These are phyloP conservation scores for Bertia moriformis DNA, from an alignment of 2,329 filamentous ascomycete species.

Conservation along the genomic window DNA sequence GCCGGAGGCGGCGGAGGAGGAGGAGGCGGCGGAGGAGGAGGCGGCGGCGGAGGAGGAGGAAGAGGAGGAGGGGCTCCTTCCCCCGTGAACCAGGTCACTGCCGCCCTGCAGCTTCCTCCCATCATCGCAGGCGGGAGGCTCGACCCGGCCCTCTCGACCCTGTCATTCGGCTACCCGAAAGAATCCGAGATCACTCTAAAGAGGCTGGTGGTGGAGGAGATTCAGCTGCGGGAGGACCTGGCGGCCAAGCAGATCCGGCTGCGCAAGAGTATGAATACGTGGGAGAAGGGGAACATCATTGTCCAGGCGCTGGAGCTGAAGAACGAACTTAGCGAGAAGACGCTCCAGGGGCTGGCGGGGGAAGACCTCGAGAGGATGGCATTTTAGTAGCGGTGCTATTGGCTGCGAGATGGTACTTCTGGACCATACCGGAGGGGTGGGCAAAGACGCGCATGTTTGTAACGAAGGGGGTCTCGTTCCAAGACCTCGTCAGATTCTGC, in stretches of 20 bases:
- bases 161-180: slow-evolving; percentile 29
- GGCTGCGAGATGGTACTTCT: too few species aligned
- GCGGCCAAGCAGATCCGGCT: slow-evolving; percentile 36
- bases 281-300: slow-evolving; percentile 39
- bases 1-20: slow-evolving; percentile 9
- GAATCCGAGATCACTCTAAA: slow-evolving; percentile 38
- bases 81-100: too few species aligned
- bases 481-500: too few species aligned
- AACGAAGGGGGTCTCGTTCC: too few species aligned
- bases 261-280: slow-evolving; percentile 33
- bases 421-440: too few species aligned
- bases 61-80: too few species aligned
- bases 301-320: slow-evolving; percentile 35
- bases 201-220: slow-evolving; percentile 41
- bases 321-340: slow-evolving; percentile 39
- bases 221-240: slow-evolving; percentile 37
- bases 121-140: slow-evolving; percentile 38
- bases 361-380: slow-evolving; percentile 35
- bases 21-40: not conserved
- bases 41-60: not conserved
- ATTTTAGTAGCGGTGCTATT: too few species aligned
- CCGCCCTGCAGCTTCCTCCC: slow-evolving; percentile 30
- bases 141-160: slow-evolving; percentile 27
- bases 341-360: slow-evolving; percentile 38
- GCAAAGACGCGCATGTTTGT: too few species aligned